Evolutionary conservation across 768 basidiomycete species (phyloP).

Genomic region (Macrolepiota fuliginosa): DNA sequence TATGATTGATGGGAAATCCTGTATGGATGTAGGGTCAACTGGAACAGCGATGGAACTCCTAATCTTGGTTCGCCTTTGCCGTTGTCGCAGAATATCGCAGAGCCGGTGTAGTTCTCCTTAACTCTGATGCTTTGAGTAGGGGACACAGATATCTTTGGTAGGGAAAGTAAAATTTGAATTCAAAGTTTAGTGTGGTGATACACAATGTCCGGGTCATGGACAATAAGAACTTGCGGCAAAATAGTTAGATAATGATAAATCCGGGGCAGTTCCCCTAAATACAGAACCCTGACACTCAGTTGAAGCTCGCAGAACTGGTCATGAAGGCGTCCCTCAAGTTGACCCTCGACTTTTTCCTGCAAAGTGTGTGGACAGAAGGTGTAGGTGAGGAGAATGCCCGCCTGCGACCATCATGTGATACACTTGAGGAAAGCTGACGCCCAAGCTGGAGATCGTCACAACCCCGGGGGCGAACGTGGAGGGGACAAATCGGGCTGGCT

Average conservation of each 20-base stretch:
- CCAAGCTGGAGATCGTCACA: background rate
- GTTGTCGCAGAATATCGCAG: slow-evolving; percentile 16
- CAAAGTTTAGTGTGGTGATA: background rate
- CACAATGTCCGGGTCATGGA: background rate
- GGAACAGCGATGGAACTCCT: slow-evolving; percentile 23
- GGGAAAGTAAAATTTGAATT: background rate
- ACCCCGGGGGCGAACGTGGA: background rate
- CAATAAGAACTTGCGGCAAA: too few relatives aligned
- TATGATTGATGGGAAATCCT: background rate
- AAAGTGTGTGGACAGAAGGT: background rate
- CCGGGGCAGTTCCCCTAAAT: too few relatives aligned
- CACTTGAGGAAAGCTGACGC: too few relatives aligned
- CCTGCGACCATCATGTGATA: too few relatives aligned
- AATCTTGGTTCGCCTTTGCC: slow-evolving; percentile 19
- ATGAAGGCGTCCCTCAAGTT: background rate
- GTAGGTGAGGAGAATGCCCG: too few relatives aligned
- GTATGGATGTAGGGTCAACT: slow-evolving; percentile 20
- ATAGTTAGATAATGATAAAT: background rate
- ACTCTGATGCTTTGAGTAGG: background rate
- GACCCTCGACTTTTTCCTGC: background rate
- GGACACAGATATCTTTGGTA: background rate
- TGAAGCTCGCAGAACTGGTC: background rate
- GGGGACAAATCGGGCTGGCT: background rate
- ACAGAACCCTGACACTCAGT: background rate
- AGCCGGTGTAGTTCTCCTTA: slow-evolving; percentile 18